Evolutionary conservation across 352 stramenopile genomes (phyloP), one percentile per base, ranked within the genome.

Genomic region (Phytophthora idaei): DNA sequence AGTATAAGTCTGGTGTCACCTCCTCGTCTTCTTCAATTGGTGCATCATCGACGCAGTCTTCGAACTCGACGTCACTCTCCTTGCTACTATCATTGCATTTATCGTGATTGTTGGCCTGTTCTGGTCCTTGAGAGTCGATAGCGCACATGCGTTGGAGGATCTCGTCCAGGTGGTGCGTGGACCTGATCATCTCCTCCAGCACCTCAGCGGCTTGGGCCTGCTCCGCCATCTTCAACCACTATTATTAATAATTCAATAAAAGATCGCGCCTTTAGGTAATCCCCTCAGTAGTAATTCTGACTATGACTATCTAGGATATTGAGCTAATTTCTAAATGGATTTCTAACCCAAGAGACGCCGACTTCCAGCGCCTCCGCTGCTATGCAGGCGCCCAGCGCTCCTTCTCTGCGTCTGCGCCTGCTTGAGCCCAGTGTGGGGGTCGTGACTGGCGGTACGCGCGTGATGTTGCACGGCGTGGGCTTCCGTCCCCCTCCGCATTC

Each of bases 401-500:
- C 48, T 8, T 41, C 50, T 8, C 36, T 92, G 45, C 80, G 83
- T 32, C 65, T 92, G 15, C 79, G 73, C 0, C 59, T 92, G 4
- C 62, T 90, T 5, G 83, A 92, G 61, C 81, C 83, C 25, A 63
- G 61, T 4, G 64, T 76, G 50, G 75, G 77, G 51, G 78, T 77
- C 32, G 67, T 83, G 34, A 63, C 70, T 15, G 84, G 84, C 29
- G 81, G 81, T 37, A 78, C 80, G 15, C 77, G 68, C 47, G 14
- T 92, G n/a, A 21, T 87, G 5, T 59, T 92, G 29, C 80, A 92
- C 50, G 81, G 84, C 56, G 78, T 62, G 3, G 81, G 81, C 31
- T 92, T 92, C 72, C 77, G 77, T 3, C 71, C 83, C 31, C 57
- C 53, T 29, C 83, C 81, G 49, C 83, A 92, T 67, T 88, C 83